These are phyloP conservation scores for Blastocladiella emersonii DNA, from an alignment of 371 early-diverging fungal species.

Conservation along the genomic window DNA sequence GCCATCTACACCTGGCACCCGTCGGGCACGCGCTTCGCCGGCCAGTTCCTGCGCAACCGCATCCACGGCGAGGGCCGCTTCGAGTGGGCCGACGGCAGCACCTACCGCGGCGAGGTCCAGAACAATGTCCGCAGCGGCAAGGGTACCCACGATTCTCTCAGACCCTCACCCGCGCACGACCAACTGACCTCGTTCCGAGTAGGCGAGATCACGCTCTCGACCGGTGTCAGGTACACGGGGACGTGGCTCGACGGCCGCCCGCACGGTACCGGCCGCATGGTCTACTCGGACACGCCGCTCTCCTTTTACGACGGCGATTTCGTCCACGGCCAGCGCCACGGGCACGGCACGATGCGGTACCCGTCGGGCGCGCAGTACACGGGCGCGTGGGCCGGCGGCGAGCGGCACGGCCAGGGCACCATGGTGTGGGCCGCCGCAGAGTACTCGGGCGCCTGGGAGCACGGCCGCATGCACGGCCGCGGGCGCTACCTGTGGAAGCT, in stretches of 20 bases:
- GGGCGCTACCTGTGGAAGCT: not conserved
- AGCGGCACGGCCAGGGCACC: slow-evolving; percentile 25
- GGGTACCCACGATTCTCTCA: not conserved
- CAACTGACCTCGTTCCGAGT: too few relatives aligned
- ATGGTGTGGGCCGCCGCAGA: slow-evolving; percentile 30
- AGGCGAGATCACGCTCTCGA: not conserved
- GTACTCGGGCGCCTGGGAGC: slow-evolving; percentile 30
- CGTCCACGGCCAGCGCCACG: slow-evolving; percentile 23
- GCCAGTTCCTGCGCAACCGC: not conserved
- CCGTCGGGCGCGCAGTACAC: slow-evolving; percentile 30
- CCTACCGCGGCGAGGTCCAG: not conserved
- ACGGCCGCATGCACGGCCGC: not conserved
- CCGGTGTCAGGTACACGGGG: not conserved
- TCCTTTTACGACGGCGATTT: slow-evolving; percentile 16
- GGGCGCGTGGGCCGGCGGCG: slow-evolving; percentile 27
- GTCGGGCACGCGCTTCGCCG: not conserved
- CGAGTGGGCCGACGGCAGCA: not conserved
- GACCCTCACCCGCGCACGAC: too few relatives aligned
- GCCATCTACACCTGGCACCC: not conserved
- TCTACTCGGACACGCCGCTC: not conserved
- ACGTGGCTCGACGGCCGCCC: not conserved
- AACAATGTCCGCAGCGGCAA: not conserved
- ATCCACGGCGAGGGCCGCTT: not conserved
- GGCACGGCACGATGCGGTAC: slow-evolving; percentile 31
- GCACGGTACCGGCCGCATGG: not conserved